Evolutionary conservation across 805 yeast species (phyloP), one percentile per base, ranked within the genome.

Genomic region (Myxozyma melibiosi): DNA sequence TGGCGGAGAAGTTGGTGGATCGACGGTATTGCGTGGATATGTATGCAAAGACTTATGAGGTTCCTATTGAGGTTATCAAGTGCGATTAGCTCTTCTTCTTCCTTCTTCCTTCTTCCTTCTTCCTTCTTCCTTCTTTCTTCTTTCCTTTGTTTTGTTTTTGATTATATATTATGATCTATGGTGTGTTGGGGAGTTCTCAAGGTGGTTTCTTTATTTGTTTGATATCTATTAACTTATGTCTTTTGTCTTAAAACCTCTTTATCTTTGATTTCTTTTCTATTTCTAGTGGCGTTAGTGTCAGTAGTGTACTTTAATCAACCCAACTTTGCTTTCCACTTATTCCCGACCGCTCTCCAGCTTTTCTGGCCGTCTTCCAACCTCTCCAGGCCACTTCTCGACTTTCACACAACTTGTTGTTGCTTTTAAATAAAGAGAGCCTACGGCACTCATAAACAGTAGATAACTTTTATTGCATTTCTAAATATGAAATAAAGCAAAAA

Each of bases 61-160:
- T 54, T 7, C 58, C 50, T 11, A 41, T 54, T 25, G 44, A 48
- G 41, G 49, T 54, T 33, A 42, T 54, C n/a, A 52, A 48, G 5
- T 49, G 20, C 35, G 53, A 22, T 20, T 20, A 22, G 43, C 9
- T 11, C 18, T n/a, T 38, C 4, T 16, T 39, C 24, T 39, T 18
- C n/a, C n/a, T 39, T 20, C 27, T 18, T 16, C 9, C 24, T 39
- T 39, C 28, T 9, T 18, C 24, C 20, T 37, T 22, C 11, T 18
- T 22, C 24, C 24, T 39, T 39, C 4, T 39, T 20, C 24, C 20
- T 24, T 39, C 24, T 20, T 14, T 39, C 5, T 35, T 35, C 16
- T 13, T 8, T 7, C 16, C 16, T n/a, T 14, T 35, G 39, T 7
- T 8, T 14, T n/a, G 13, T 35, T 35, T 35, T 14, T 35, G n/a